phyloP scores from a whole-genome alignment of 2,329 filamentous ascomycete species.

The Phaeomoniella chlamydospora region DNA sequence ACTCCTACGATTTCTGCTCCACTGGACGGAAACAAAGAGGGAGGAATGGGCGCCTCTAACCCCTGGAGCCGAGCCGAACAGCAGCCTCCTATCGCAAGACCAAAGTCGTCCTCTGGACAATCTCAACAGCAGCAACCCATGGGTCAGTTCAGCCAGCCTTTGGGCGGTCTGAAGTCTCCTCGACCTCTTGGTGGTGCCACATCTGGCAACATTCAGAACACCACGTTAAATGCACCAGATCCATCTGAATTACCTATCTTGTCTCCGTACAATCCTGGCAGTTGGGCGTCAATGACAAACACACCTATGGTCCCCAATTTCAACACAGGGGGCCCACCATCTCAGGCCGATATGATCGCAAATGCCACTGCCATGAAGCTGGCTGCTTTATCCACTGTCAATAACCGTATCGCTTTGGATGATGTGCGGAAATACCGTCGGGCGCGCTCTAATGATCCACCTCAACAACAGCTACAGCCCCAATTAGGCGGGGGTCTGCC shows the following conservation, averaged over 20 bases:
- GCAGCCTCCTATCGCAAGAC: constrained; percentile 41
- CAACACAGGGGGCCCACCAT: constrained; percentile 40
- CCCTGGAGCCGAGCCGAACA: constrained; percentile 55
- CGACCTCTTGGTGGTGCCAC: constrained; percentile 46
- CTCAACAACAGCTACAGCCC: constrained; percentile 40
- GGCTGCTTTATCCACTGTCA: constrained; percentile 89
- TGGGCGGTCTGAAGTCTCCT: constrained; percentile 67
- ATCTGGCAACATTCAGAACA: constrained; percentile 63
- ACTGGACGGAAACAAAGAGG: constrained; percentile 39
- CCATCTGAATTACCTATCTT: constrained; percentile 67
- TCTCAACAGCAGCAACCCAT: constrained; percentile 42
- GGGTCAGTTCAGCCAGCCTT: constrained; percentile 87
- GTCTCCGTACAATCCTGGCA: constrained; percentile 64
- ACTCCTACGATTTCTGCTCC: constrained; percentile 62
- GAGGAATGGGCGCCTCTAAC: constrained; percentile 51
- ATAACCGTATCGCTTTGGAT: constrained; percentile 92
- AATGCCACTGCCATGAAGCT: constrained; percentile 99
- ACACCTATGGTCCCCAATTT: constrained; percentile 91
- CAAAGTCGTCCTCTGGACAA: constrained; percentile 68
- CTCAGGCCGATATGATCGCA: constrained; percentile 92
- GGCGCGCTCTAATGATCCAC: constrained; percentile 73
- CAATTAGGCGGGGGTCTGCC: constrained; percentile 54
- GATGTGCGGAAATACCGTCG: constrained; percentile 94
- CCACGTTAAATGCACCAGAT: constrained; percentile 62
- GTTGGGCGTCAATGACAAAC: constrained; percentile 98